Evolutionary conservation across 345 rosid species (phyloP).

Genomic region (Pistacia vera): DNA sequence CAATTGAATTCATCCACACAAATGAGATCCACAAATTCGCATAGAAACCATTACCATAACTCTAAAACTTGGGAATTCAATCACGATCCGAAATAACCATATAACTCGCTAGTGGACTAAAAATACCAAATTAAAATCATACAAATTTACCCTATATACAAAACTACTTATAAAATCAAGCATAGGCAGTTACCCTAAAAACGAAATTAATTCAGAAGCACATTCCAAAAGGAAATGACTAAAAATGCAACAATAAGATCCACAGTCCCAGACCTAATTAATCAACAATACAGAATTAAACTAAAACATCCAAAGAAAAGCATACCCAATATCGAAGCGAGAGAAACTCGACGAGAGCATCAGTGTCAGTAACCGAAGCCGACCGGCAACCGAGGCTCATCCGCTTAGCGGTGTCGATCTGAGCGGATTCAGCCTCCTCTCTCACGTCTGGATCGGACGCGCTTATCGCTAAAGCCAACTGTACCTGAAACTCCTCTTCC

Average conservation of each 20-base stretch:
- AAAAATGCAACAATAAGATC: constrained; percentile 24
- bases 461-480: constrained; percentile 93
- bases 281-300: constrained; percentile 19
- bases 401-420: constrained; percentile 95
- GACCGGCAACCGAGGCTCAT: constrained; percentile 79
- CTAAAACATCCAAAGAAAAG: not conserved
- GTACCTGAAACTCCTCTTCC: constrained; percentile 96
- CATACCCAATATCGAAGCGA: constrained; percentile 89
- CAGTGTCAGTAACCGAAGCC: constrained; percentile 47
- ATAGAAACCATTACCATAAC: not conserved
- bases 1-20: not conserved
- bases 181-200: not conserved
- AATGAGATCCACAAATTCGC: not conserved
- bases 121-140: not conserved
- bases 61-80: not conserved
- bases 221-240: not conserved
- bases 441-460: constrained; percentile 76
- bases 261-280: constrained; percentile 17
- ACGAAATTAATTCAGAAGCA: not conserved
- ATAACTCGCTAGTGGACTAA: not conserved
- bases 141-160: not conserved
- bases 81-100: not conserved
- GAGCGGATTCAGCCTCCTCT: constrained; percentile 80
- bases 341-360: constrained; percentile 60
- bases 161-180: not conserved